Base-by-base conservation (phyloP, 148 eudicot genomes). In the Simmondsia chinensis region DNA sequence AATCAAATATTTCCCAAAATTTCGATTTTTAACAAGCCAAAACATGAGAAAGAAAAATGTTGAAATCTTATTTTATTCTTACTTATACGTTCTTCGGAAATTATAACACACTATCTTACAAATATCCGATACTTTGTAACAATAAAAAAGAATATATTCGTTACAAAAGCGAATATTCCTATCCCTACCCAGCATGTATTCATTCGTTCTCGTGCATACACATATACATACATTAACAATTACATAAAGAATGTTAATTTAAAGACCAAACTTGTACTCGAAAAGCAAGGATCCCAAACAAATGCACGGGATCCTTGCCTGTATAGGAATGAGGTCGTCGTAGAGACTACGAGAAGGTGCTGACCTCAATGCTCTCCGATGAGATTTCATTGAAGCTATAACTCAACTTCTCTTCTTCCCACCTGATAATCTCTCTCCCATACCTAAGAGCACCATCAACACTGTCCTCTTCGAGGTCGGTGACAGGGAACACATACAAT, bases 391-490 rank as follows among this genome's bases (percentile, higher is more conserved):
- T 64, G 5, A 42, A 14, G 50, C 61, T 52, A 46, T 48, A 21
- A 15, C 8, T 47, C 13, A 47, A 50, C 36, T 57, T 80, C 57
- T 83, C 87, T 6, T 66, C 64, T 6, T 69, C 79, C 97, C 95
- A 89, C 59, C 52, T 81, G 20, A 84, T 36, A 37, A 89, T 65
- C 67, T 89, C 95, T 39, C 60, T 64, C 3, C 74, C 76, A 43
- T 73, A 89, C 43, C 36, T 80, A 52, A 89, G 61, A 16, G 74
- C 78, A 19, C 39, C 56, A 34, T 76, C 84, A 5, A 89, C 93
- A 6, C 71, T 64, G 46, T 78, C 82, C 6, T 62, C 33, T 43
- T 89, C 84, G 61, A 89, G 51, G 13, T 57, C 87, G 4, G 68
- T 67, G 4, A 60, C 84, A 35, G 52, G 43, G 7, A 72, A 65